Conservation (phyloP, 108 stramenopile genomes). For the Fragilariopsis cylindrus region DNA sequence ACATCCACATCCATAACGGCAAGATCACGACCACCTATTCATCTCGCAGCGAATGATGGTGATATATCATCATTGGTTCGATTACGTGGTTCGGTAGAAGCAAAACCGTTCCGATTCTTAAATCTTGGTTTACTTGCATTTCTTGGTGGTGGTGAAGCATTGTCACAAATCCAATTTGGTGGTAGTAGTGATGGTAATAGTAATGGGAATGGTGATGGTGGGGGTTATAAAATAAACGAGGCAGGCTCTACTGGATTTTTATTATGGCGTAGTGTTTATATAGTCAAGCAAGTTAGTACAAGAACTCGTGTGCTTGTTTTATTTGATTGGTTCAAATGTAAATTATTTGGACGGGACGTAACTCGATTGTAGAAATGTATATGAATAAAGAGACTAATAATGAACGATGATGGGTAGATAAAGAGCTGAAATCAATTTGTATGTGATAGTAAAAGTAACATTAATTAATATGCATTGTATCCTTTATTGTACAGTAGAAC, state of each 20-base stretch:
- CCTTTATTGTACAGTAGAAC: no score
- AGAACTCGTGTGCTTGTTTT: conserved; percentile 60
- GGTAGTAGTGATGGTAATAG: conserved; percentile 11
- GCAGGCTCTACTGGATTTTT: conserved; percentile 51
- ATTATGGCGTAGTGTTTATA: conserved; percentile 70
- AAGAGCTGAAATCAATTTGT: no score
- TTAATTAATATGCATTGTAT: no score
- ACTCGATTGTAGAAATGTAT: conserved; percentile 49
- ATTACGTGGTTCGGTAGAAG: conserved; percentile 52
- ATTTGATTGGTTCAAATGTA: conserved; percentile 73
- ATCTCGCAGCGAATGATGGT: no score
- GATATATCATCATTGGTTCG: not conserved
- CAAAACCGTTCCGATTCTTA: conserved; percentile 63
- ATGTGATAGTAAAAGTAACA: no score
- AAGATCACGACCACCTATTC: not conserved
- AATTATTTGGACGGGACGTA: conserved; percentile 67
- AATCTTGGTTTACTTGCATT: conserved; percentile 78
- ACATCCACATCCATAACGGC: conserved; percentile 12
- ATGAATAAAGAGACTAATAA: not conserved
- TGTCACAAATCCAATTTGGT: conserved; percentile 73
- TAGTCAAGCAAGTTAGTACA: conserved; percentile 76
- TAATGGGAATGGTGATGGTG: not conserved
- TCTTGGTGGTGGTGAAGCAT: conserved; percentile 75
- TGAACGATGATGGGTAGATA: no score
- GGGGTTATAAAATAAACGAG: conserved; percentile 39